Conservation (phyloP, 306 rosid genomes). For the Prunus padus region DNA sequence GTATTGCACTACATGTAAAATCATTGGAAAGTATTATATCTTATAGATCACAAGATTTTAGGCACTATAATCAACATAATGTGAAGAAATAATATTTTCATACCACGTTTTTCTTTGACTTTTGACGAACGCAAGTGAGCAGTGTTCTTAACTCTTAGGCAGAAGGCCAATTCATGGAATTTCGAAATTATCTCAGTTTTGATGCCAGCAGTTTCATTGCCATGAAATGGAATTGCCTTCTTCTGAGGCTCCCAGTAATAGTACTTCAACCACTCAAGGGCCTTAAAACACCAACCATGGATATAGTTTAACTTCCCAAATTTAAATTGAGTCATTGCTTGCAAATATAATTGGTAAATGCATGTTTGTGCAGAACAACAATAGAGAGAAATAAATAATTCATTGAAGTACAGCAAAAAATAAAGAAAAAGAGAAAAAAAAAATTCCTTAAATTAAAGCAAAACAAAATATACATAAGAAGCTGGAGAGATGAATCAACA, state of each 20-base stretch:
- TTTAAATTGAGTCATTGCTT: neutral
- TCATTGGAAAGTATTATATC: neutral
- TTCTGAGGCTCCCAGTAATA: slow-evolving; percentile 96
- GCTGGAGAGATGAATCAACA: neutral
- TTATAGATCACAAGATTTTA: neutral
- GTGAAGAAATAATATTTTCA: slow-evolving; percentile 17
- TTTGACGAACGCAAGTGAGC: slow-evolving; percentile 32
- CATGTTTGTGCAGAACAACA: neutral
- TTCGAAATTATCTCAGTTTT: slow-evolving; percentile 59
- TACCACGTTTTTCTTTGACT: slow-evolving; percentile 63
- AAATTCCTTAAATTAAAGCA: neutral
- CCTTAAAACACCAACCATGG: slow-evolving; percentile 52
- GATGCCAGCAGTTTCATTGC: slow-evolving; percentile 43
- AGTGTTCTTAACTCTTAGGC: slow-evolving; percentile 48
- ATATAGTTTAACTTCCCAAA: neutral
- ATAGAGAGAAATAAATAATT: neutral
- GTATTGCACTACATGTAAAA: neutral
- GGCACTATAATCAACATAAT: slow-evolving; percentile 7
- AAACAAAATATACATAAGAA: neutral
- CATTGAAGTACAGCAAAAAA: too few species aligned
- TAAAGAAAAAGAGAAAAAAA: neutral
- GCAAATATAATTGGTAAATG: neutral
- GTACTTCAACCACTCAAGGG: slow-evolving; percentile 87
- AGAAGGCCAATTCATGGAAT: slow-evolving; percentile 55
- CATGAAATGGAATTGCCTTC: slow-evolving; percentile 76